Conservation (phyloP, 257 asterid species). For the Gentiana straminea region DNA sequence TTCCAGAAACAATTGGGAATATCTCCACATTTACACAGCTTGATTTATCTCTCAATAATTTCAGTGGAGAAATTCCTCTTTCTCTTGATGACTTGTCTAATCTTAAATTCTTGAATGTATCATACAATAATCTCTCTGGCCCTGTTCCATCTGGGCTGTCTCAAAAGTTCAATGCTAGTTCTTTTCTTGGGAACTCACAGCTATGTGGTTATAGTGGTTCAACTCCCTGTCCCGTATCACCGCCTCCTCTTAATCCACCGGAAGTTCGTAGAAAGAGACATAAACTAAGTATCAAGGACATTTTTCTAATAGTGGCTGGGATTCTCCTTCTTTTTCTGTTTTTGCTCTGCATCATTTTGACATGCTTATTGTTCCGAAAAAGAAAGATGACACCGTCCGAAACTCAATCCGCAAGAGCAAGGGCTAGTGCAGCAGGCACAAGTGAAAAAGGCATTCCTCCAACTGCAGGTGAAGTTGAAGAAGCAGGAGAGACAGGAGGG, state of each 20-base stretch:
- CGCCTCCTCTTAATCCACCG: conserved; percentile 30
- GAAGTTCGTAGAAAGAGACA: conserved; percentile 20
- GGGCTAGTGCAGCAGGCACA: conserved; percentile 11
- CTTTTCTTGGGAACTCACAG: conserved; percentile 60
- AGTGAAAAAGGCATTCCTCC: conserved; percentile 34
- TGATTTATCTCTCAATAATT: conserved; percentile 48
- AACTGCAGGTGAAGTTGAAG: conserved; percentile 32
- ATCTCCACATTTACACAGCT: conserved; percentile 45
- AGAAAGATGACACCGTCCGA: conserved; percentile 20
- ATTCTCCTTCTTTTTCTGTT: conserved; percentile 43
- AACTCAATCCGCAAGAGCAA: conserved; percentile 14
- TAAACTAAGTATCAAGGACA: conserved; percentile 53
- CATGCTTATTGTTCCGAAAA: conserved; percentile 54
- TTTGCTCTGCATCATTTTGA: conserved; percentile 48
- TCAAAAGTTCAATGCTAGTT: conserved; percentile 47
- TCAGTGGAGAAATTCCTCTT: conserved; percentile 61
- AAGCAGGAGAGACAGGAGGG: conserved; percentile 75
- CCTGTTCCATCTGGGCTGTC: conserved; percentile 52
- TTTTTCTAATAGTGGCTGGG: conserved; percentile 71
- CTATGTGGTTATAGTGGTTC: conserved; percentile 68
- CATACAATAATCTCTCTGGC: conserved; percentile 78
- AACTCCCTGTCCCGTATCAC: conserved; percentile 38
- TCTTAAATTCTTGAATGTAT: conserved; percentile 60
- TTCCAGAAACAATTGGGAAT: conserved; percentile 43
- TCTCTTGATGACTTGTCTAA: conserved; percentile 46